Evolutionary conservation across 2,329 filamentous ascomycete species (phyloP).

Genomic region (Colletotrichum trifolii): DNA sequence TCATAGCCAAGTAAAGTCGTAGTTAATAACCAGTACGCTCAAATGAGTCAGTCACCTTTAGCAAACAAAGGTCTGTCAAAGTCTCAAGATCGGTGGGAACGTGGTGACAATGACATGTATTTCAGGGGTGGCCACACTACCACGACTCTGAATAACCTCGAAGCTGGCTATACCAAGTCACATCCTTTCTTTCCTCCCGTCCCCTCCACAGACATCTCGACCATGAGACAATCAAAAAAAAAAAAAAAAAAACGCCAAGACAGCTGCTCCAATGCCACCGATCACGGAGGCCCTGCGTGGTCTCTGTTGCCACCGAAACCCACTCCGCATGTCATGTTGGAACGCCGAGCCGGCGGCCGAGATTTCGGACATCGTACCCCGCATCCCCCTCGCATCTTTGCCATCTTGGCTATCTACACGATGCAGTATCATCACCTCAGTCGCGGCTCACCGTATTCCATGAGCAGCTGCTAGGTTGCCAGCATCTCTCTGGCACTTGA

Average conservation of each 20-base stretch:
- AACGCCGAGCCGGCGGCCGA: constrained; percentile 31
- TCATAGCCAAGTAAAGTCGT: too few species aligned
- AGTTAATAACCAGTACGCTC: too few species aligned
- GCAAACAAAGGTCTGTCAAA: too few species aligned
- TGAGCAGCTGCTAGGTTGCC: not conserved
- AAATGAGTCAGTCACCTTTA: too few species aligned
- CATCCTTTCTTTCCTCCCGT: too few species aligned
- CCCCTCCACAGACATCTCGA: too few species aligned
- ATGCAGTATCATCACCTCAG: constrained; percentile 3
- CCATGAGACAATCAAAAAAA: not conserved
- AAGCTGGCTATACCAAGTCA: too few species aligned
- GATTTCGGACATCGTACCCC: constrained; percentile 23
- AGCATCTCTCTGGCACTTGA: too few species aligned
- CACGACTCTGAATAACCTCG: too few species aligned
- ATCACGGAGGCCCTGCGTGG: constrained; percentile 23
- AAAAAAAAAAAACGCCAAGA: not conserved
- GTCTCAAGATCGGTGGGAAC: too few species aligned
- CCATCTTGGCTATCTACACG: constrained; percentile 27
- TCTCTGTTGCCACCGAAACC: constrained; percentile 2
- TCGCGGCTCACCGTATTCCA: constrained; percentile 4
- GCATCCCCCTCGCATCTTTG: constrained; percentile 22
- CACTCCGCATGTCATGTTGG: constrained; percentile 13
- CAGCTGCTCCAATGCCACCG: not conserved
- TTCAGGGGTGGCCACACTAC: too few species aligned
- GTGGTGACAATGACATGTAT: too few species aligned